Conservation (phyloP, 805 yeast species). For the Ogataea henricii region DNA sequence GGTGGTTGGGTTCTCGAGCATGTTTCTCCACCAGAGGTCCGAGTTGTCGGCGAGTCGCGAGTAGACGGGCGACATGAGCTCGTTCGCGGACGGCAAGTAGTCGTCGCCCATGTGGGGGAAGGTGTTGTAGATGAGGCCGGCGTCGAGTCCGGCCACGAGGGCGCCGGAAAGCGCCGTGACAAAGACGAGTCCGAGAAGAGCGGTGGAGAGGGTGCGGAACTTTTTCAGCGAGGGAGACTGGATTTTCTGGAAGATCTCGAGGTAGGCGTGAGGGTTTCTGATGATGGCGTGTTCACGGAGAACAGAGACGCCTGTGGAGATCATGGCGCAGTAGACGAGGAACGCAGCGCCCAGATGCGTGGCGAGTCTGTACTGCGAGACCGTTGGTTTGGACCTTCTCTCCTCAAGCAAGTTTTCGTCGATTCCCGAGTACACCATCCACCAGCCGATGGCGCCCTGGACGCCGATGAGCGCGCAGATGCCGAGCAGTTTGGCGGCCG, state of each 20-base stretch:
- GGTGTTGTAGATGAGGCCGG: slow-evolving; percentile 93
- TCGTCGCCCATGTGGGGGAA: slow-evolving; percentile 96
- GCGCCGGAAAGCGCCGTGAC: slow-evolving; percentile 97
- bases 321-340: slow-evolving; percentile 80
- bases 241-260: slow-evolving; percentile 56
- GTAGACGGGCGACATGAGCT: slow-evolving; percentile 73
- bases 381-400: slow-evolving; percentile 93
- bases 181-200: slow-evolving; percentile 69
- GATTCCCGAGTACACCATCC: slow-evolving; percentile 98
- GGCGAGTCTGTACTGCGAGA: slow-evolving; percentile 90
- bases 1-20: slow-evolving; percentile 93
- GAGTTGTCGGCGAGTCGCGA: slow-evolving; percentile 66
- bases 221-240: slow-evolving; percentile 59
- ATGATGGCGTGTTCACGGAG: slow-evolving; percentile 72
- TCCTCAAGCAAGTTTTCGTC: slow-evolving; percentile 76
- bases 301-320: slow-evolving; percentile 87
- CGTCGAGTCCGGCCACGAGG: slow-evolving; percentile 97
- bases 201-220: slow-evolving; percentile 56
- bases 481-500: slow-evolving; percentile 67
- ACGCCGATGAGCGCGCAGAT: slow-evolving; percentile 79
- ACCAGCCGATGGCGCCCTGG: slow-evolving; percentile 98
- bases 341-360: slow-evolving; percentile 95
- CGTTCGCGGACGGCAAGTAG: slow-evolving; percentile 71
- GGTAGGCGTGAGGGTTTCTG: slow-evolving; percentile 60
- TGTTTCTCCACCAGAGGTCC: slow-evolving; percentile 88